A percentile compares a stretch with the other conserved stretches of the same genome.
These are phyloP conservation scores for Abrus pulchellus DNA, from an alignment of 306 rosid species.

Conservation along the genomic window DNA sequence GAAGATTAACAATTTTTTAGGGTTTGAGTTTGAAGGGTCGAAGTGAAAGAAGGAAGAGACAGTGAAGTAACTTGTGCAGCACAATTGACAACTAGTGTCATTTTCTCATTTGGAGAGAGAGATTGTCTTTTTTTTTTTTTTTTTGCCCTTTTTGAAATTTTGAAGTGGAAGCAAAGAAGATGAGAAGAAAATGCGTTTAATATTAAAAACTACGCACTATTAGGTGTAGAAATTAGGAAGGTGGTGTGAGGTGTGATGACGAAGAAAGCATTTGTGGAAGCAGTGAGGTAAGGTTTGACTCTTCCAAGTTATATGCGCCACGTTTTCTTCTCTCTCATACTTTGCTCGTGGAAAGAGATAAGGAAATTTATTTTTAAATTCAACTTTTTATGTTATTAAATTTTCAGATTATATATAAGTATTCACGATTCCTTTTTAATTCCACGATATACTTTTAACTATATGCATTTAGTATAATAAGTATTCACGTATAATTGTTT, in stretches of 20 bases:
- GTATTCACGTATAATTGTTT: too few species aligned
- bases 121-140: constrained; percentile 19
- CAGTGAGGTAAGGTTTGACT: constrained; percentile 43
- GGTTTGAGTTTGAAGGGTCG: constrained; percentile 54
- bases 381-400: too few species aligned
- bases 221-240: not conserved
- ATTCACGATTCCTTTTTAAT: too few species aligned
- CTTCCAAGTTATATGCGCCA: constrained; percentile 19
- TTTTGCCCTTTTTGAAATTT: not conserved
- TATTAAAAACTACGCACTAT: constrained; percentile 32
- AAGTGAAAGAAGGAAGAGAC: constrained; percentile 30
- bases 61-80: constrained; percentile 57
- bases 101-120: constrained; percentile 50
- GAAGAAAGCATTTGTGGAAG: constrained; percentile 41
- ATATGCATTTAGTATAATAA: too few species aligned
- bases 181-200: constrained; percentile 12
- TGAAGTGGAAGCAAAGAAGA: constrained; percentile 23
- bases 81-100: constrained; percentile 52
- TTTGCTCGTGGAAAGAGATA: constrained; percentile 34
- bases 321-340: constrained; percentile 36
- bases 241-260: constrained; percentile 21
- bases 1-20: constrained; percentile 52
- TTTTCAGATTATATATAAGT: too few species aligned
- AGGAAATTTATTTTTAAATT: not conserved
- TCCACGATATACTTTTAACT: too few species aligned